phyloP scores from a whole-genome alignment of 345 rosid genomes.

The Kandelia obovata region DNA sequence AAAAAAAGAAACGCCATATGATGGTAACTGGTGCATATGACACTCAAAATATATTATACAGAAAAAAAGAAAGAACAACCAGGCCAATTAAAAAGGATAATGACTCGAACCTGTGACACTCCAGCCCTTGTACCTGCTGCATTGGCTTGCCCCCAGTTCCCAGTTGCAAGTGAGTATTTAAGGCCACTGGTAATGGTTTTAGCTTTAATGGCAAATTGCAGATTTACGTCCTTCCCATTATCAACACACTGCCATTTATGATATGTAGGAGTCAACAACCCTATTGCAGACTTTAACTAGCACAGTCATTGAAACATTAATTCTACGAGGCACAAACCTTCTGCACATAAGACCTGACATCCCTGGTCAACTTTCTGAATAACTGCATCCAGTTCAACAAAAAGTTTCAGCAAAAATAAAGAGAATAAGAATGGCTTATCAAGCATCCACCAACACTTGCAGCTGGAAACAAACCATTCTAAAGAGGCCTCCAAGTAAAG shows the following conservation, averaged over 20 bases:
- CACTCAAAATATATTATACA: neutral
- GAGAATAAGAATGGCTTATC: neutral
- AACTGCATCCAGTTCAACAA: constrained; percentile 49
- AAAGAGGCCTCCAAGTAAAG: constrained; percentile 93
- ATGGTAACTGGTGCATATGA: neutral
- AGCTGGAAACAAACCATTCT: constrained; percentile 65
- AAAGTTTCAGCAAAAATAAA: constrained; percentile 7
- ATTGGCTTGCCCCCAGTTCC: constrained; percentile 99
- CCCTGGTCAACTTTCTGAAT: constrained; percentile 90
- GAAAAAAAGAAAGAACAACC: neutral
- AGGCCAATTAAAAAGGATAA: neutral
- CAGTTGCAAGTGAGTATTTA: constrained; percentile 96
- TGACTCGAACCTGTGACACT: constrained; percentile 79
- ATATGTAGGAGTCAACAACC: constrained; percentile 20
- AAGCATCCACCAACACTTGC: neutral
- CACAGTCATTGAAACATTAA: neutral
- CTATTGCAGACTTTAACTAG: constrained; percentile 3
- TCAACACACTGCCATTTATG: constrained; percentile 72
- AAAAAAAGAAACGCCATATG: neutral
- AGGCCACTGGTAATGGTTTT: constrained; percentile 97
- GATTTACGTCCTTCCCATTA: constrained; percentile 93
- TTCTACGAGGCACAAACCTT: constrained; percentile 52
- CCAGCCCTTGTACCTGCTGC: constrained; percentile 99
- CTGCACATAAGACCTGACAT: constrained; percentile 90
- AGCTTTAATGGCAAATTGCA: constrained; percentile 94